Evolutionary conservation across 2,329 filamentous ascomycete species (phyloP).

Genomic region (Hypomyces perniciosus): DNA sequence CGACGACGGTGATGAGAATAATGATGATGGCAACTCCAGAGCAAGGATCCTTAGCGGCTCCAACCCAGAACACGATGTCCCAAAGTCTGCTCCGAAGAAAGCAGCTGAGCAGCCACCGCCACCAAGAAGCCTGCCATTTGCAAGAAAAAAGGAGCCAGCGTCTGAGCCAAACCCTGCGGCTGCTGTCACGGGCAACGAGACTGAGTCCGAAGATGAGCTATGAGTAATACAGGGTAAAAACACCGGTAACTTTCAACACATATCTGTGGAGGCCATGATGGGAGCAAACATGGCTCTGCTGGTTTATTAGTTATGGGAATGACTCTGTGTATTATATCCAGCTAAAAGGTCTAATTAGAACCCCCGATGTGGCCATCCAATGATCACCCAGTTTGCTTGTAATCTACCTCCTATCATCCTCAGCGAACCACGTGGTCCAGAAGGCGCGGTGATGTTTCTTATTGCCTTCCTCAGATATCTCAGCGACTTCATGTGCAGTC

Average conservation of each 20-base stretch:
- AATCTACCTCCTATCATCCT: slow-evolving; percentile 39
- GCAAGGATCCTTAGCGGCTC: not conserved
- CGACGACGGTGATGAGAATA: slow-evolving; percentile 11
- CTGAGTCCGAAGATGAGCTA: slow-evolving; percentile 52
- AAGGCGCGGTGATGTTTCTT: slow-evolving; percentile 58
- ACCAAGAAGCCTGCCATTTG: slow-evolving; percentile 40
- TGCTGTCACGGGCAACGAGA: slow-evolving; percentile 34
- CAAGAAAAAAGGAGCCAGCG: slow-evolving; percentile 28
- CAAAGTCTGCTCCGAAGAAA: slow-evolving; percentile 17
- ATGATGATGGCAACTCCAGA: not conserved
- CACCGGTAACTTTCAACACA: too few species aligned
- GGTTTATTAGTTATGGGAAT: slow-evolving; percentile 39
- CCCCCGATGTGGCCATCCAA: not conserved
- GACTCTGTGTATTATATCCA: not conserved
- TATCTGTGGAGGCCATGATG: too few species aligned
- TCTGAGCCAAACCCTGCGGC: not conserved
- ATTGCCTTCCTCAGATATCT: slow-evolving; percentile 49
- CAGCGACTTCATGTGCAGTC: slow-evolving; percentile 50
- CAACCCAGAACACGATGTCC: slow-evolving; percentile 5
- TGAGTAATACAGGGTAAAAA: slow-evolving; percentile 20
- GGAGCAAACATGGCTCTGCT: too few species aligned
- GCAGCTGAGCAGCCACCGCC: slow-evolving; percentile 28
- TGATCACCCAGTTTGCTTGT: not conserved
- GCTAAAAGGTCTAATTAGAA: not conserved
- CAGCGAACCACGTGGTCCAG: slow-evolving; percentile 48